Percentiles rank a stretch among this genome's conserved stretches.
These are phyloP conservation scores for Fistulifera pelliculosa DNA, from an alignment of 108 stramenopile species.

Conservation along the genomic window DNA sequence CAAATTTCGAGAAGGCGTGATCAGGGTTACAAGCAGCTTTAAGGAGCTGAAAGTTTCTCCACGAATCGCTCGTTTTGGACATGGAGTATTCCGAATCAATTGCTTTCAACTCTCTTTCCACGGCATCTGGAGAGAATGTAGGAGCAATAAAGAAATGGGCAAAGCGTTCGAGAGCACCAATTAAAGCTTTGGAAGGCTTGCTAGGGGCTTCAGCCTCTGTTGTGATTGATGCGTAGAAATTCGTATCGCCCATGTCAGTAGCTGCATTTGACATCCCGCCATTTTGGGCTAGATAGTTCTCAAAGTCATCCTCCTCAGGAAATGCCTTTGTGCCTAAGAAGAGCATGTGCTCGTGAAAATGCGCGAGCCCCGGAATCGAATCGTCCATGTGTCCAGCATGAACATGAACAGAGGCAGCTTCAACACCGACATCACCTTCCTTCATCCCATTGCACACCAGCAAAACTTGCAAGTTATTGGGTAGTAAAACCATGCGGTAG, in stretches of 20 bases:
- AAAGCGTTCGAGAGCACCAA: constrained; percentile 89
- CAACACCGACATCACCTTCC: constrained; percentile 32
- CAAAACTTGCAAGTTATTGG: constrained; percentile 58
- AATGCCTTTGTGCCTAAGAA: constrained; percentile 95
- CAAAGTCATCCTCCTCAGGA: constrained; percentile 87
- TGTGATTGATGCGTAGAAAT: constrained; percentile 87
- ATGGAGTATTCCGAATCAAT: constrained; percentile 96
- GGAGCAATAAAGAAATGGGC: constrained; percentile 95
- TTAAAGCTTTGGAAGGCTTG: constrained; percentile 45
- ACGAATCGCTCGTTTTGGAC: constrained; percentile 85
- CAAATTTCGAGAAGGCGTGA: constrained; percentile 85
- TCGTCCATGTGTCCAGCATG: constrained; percentile 85
- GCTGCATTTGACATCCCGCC: constrained; percentile 94
- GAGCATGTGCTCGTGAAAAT: constrained; percentile 93
- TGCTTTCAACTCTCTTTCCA: constrained; percentile 89
- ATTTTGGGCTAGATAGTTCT: constrained; percentile 68
- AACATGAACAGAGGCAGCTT: constrained; percentile 73
- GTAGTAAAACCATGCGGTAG: constrained; percentile 56
- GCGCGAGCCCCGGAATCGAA: constrained; percentile 41
- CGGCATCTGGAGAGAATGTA: constrained; percentile 72
- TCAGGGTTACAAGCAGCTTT: constrained; percentile 54
- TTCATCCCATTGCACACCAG: constrained; percentile 30
- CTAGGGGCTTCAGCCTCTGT: constrained; percentile 24
- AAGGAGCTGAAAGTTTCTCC: constrained; percentile 82
- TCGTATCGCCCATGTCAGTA: constrained; percentile 92